phyloP scores from a whole-genome alignment of 2,329 filamentous ascomycete genomes.

The Aspergillus pseudoviridinutans region DNA sequence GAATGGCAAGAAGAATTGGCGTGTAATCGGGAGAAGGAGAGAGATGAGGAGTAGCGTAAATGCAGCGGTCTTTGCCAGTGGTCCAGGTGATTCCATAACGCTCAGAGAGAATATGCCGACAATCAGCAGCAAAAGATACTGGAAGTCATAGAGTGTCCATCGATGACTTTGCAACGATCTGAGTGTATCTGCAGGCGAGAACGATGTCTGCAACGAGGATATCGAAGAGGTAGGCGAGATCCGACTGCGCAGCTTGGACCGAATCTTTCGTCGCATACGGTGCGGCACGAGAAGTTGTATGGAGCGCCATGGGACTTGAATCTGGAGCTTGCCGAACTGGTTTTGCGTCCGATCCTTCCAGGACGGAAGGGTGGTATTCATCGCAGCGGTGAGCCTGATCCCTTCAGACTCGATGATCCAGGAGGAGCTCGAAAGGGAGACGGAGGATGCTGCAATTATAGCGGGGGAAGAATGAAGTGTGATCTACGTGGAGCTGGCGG shows the following conservation, averaged over 20 bases:
- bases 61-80: constrained; percentile 70
- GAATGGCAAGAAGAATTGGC: constrained; percentile 88
- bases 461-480: constrained; percentile 1
- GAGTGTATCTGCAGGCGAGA: constrained; percentile 74
- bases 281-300: constrained; percentile 55
- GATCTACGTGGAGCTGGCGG: constrained; percentile 8
- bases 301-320: constrained; percentile 48
- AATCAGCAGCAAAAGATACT: constrained; percentile 72
- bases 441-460: background rate
- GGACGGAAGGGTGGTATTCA: constrained; percentile 37
- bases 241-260: constrained; percentile 65
- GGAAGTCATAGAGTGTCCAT: constrained; percentile 79
- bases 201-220: constrained; percentile 73
- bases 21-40: constrained; percentile 74
- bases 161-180: constrained; percentile 70
- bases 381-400: constrained; percentile 23
- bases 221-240: constrained; percentile 68
- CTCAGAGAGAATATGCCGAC: constrained; percentile 78
- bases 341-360: constrained; percentile 46
- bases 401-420: background rate
- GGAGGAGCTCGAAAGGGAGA: background rate
- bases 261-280: constrained; percentile 62
- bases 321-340: constrained; percentile 43
- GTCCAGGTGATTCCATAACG: constrained; percentile 74
- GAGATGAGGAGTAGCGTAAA: constrained; percentile 65